phyloP scores from a whole-genome alignment of 345 rosid species.

The Cardamine chenopodiifolia region DNA sequence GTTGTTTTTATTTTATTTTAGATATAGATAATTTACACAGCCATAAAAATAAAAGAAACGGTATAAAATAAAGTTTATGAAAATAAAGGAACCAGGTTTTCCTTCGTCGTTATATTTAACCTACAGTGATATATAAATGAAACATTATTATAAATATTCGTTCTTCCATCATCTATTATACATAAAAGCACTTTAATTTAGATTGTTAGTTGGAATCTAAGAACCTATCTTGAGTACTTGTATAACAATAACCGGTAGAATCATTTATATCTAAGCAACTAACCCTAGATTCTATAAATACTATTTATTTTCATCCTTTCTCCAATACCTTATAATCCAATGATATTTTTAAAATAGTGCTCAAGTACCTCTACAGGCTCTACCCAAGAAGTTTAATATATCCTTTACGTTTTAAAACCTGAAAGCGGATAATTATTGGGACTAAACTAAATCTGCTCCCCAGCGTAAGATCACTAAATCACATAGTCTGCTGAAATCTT shows the following conservation, averaged over 20 bases:
- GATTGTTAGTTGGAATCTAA: conserved; percentile 33
- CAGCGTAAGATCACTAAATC: conserved; percentile 34
- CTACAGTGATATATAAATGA: neutral
- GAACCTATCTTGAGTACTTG: conserved; percentile 8
- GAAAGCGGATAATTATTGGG: conserved; percentile 31
- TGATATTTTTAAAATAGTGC: conserved; percentile 20
- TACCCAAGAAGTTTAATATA: conserved; percentile 14
- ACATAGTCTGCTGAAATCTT: conserved; percentile 40
- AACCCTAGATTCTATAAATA: conserved; percentile 10
- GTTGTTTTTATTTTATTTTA: no score
- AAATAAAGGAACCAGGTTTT: neutral
- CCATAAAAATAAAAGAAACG: neutral
- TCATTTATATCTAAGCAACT: conserved; percentile 33
- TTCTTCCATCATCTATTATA: neutral
- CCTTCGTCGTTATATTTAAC: neutral
- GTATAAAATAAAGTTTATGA: neutral
- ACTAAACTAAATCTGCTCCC: conserved; percentile 41
- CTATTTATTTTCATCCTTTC: neutral
- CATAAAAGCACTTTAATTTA: neutral
- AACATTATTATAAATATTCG: conserved; percentile 5
- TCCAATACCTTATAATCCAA: neutral
- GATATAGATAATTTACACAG: neutral
- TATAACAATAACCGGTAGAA: conserved; percentile 4
- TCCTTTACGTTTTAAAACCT: conserved; percentile 15
- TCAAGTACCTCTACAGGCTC: conserved; percentile 12